Evolutionary conservation across 805 yeast species (phyloP), one percentile per base, ranked within the genome.

Genomic region (Monosporozyma siamensis): DNA sequence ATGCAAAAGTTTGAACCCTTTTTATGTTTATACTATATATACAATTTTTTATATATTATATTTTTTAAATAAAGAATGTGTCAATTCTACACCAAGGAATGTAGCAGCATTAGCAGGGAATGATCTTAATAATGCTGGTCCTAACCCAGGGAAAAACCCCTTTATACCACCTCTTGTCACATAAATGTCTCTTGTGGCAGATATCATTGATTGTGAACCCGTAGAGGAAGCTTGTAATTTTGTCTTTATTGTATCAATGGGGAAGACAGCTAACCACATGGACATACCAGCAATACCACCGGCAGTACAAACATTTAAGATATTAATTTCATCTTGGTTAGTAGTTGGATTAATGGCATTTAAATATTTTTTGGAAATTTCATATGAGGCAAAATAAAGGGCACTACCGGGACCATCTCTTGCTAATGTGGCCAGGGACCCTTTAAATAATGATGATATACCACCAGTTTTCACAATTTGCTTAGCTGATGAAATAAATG

Each of bases 41-140:
- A 32, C 26, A 36, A 15, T 26, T 27, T 18, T 20, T 48, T 45
- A 53, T 17, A 53, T 34, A 38, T 66, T 48, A 42, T 54, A 65
- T 41, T 63, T 60, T 44, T 62, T 64, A 44, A 66, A 65, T 46
- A 65, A 50, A 17, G 61, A 56, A 45, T 65, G 70, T 5, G 95
- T 85, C 44, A 89, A 57, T 63, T 90, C 98, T 24, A 90, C 97
- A 38, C 97, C 98, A 27, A 87, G 74, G 68, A 90, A 90, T 2
- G 97, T 89, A 7, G 98, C 97, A n/a, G 98, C 98, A 64, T 92
- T 90, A 18, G 97, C 97, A 3, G 97, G 97, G 82, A 92, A 90
- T 32, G 95, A 81, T 64, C 98, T 76, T 21, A 87, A 77, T 56
- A 90, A 68, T 2, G 97, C 97, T 5, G 98, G 97, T 0, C 96